Evolutionary conservation across 2,329 filamentous ascomycete genomes (phyloP), one percentile per base, ranked within the genome.

Genomic region (Fusarium poae): DNA sequence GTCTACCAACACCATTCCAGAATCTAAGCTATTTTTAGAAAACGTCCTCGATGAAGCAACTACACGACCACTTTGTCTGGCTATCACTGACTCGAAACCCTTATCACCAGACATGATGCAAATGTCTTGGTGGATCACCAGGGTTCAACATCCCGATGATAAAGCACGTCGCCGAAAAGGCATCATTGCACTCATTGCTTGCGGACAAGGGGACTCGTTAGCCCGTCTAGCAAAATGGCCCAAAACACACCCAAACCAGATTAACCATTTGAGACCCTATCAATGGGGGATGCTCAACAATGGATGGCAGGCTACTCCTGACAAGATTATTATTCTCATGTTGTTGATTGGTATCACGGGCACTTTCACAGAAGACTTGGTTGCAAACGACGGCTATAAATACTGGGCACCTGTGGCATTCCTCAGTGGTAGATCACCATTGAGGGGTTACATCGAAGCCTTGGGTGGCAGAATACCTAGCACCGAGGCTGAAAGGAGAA

Each of bases 171-270:
- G 58, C 1, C 3, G 42, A 0, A n/a, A 13, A 3, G 59, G 45
- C 0, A 63, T 64, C 12, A 42, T 58, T 9, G 60, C 59, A 7
- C 43, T 64, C 0, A 65, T 64, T 7, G 45, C 59, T 1, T 65
- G 60, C 1, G 59, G 45, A 0, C 34, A 59, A 0, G 4, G 8
- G 4, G 30, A 42, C 3, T 18, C 42, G 2, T 3, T 64, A 3
- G 7, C 52, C 0, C 52, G 20, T 0, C 12, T 65, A 2, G 45
- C 59, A 5, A 13, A 4, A 2, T 57, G 34, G 29, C 52, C 61
- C 0, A 18, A n/a, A 10, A 23, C 6, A 1, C 34, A 29, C 3
- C 30, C 49, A 2, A 25, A 43, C 0, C 21, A 50, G 9, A 32
- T 30, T 0, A 3, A 10, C 1, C 35, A 46, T 1, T 21, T 49